Evolutionary conservation across 257 asterid species (phyloP).

Genomic region (Solanum habrochaites): DNA sequence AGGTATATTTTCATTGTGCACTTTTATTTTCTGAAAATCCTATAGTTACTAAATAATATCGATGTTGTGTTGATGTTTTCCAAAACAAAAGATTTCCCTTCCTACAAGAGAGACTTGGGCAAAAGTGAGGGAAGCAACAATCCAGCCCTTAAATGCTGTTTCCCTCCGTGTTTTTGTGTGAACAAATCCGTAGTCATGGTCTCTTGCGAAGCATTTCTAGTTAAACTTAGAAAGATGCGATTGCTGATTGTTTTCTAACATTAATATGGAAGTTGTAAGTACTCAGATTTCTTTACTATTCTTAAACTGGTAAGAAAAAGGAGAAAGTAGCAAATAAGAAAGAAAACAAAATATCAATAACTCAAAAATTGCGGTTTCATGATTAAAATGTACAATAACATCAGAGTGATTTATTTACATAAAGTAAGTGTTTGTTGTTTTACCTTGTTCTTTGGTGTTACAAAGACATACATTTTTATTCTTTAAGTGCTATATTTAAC

Average conservation of each 20-base stretch:
- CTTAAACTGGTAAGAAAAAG: not conserved
- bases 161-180: not conserved
- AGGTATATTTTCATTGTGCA: constrained; percentile 32
- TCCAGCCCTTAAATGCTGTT: not conserved
- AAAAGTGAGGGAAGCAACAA: not conserved
- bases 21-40: not conserved
- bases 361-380: not conserved
- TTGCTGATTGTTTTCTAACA: not conserved
- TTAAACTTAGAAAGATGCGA: not conserved
- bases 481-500: not conserved
- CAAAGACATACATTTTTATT: not conserved
- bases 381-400: not conserved
- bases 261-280: not conserved
- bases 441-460: not conserved
- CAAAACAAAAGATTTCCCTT: not conserved
- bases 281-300: not conserved
- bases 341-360: not conserved
- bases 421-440: not conserved
- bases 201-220: not conserved
- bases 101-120: not conserved
- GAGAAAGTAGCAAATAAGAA: not conserved
- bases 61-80: not conserved
- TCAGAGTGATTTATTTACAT: not conserved
- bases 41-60: not conserved
- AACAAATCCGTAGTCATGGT: not conserved